Evolutionary conservation across 495 filamentous ascomycete species (phyloP), one percentile per base, ranked within the genome.

Genomic region (Pseudomonodictys pantanalensis): DNA sequence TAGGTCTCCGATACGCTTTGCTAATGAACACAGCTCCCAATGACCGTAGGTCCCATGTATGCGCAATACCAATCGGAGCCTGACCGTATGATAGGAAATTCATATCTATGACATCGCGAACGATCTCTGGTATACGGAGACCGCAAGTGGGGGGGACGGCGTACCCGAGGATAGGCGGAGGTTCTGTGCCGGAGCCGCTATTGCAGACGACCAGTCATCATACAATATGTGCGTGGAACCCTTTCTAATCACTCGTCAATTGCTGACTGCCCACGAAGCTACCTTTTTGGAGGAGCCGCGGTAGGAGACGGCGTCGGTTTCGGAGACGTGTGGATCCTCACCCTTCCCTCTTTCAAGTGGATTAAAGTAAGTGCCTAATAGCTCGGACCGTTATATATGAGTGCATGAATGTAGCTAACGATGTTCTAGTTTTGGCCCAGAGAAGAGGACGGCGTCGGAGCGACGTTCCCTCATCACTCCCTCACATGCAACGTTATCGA

Each of bases 291-390:
- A 41, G 80, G 80, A 11, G 69, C 71, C 23, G 70, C 73, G 35
- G 69, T 77, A 3, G 68, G 64, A 73, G 35, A 68, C 56, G 65
- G 64, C 7, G 46, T 68, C 18, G 79, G 77, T 10, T 81, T 72
- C 60, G 80, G 81, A 59, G 82, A 85, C 68, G 74, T 84, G n/a
- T 83, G 79, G 46, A 77, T 83, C 28, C 72, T 85, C 15, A 74
- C 74, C 46, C 65, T 85, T 9, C 82, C 82, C 23, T 71, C 69
- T 0, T 71, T 84, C 61, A 72, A 68, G 24, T 85, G 82, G 82
- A 77, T 80, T 35, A 78, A 78, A 47, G 71, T 76, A 53, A 78
- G 71, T 55, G 70, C 72, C 6, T 29, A 25, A 11, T 49, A 5
- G 7, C 46, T 10, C 20, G 9, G 20, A 18, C 10, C 7, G 20